Evolutionary conservation across 179 eudicot species (phyloP), one percentile per base, ranked within the genome.

Genomic region (Pouteria campechiana): DNA sequence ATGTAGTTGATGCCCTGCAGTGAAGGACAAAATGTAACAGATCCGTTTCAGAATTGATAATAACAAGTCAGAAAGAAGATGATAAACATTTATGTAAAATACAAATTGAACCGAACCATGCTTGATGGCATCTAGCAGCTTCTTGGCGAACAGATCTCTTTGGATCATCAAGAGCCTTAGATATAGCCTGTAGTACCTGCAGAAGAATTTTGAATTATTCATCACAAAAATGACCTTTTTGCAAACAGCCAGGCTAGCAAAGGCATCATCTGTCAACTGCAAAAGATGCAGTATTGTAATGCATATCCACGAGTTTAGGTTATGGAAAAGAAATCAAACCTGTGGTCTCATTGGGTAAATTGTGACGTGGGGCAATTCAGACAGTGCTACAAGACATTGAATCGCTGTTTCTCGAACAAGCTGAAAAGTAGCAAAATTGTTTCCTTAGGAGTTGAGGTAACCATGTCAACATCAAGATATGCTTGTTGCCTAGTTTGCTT

Each of bases 71-170:
- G 27, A 40, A 12, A 2, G 6, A 34, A 23, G 12, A 40, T 14
- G 16, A 44, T 6, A 25, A 37, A 5, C 13, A 12, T 6, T 46
- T 25, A 37, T 14, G 7, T 39, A 45, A 2, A 46, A 45, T n/a
- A n/a, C n/a, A n/a, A n/a, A n/a, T n/a, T n/a, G n/a, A 11, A 19
- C 29, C 76, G 59, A 23, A 85, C 97, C 97, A 89, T 39, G 93
- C 89, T 45, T 74, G 86, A 36, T 87, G 74, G 45, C 97, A 89
- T 72, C 75, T 79, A 33, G 79, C 93, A 64, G 97, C 97, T 62
- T 89, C 97, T 72, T 58, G 79, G 32, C 97, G 81, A 48, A 89
- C 93, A 50, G 50, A 60, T 44, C 95, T 68, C 71, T 85, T 89
- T 49, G 93, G 97, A 65, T 89, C 97, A 74, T 72, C 93, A 44